Percentiles rank a stretch among this genome's conserved stretches.
phyloP scores from a whole-genome alignment of 2,329 filamentous ascomycete genomes.

The Fusarium dimerum region DNA sequence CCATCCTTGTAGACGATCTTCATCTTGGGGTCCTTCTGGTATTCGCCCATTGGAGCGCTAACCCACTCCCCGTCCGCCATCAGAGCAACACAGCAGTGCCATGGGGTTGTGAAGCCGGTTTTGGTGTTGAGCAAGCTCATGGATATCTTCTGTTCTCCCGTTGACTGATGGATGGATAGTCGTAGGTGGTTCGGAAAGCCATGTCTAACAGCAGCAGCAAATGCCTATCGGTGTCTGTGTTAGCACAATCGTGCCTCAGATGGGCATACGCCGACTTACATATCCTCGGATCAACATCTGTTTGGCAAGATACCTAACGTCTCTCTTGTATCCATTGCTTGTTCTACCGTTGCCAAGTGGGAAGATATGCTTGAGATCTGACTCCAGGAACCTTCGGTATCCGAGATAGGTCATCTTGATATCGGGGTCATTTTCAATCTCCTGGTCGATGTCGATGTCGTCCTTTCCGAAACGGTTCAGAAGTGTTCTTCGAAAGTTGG shows the following conservation, averaged over 20 bases:
- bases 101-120: constrained; percentile 34
- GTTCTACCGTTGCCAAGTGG: constrained; percentile 20
- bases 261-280: constrained; percentile 21
- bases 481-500: constrained; percentile 31
- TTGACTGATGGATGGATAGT: constrained; percentile 34
- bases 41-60: constrained; percentile 30
- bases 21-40: constrained; percentile 20
- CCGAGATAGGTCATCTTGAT: constrained; percentile 33
- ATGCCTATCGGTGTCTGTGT: constrained; percentile 21
- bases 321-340: constrained; percentile 25
- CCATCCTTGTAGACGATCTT: constrained; percentile 25
- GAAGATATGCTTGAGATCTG: constrained; percentile 32
- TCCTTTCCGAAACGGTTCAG: constrained; percentile 26
- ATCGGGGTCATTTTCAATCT: constrained; percentile 31
- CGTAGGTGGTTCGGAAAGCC: constrained; percentile 29
- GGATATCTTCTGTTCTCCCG: constrained; percentile 29
- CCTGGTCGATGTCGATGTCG: constrained; percentile 30
- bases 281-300: constrained; percentile 34
- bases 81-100: constrained; percentile 30
- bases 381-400: constrained; percentile 32
- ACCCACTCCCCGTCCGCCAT: constrained; percentile 26
- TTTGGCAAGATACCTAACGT: constrained; percentile 32
- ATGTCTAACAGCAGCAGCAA: constrained; percentile 29
- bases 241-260: too few species aligned
- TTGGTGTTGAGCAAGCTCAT: constrained; percentile 32